Conservation (phyloP, 768 basidiomycete species). For the Lactarius indigo region DNA sequence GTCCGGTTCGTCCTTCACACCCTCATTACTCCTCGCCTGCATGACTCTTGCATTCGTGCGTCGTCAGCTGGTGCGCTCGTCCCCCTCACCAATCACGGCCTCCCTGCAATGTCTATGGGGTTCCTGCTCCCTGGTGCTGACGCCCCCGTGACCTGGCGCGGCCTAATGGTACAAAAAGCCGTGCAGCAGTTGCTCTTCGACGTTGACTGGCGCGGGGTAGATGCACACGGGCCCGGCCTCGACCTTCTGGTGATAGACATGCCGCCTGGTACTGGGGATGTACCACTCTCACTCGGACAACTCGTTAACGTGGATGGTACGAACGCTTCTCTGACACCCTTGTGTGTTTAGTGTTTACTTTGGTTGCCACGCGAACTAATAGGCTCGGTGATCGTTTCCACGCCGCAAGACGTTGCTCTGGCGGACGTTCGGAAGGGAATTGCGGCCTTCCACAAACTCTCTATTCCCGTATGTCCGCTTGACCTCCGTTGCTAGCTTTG, state of each 20-base stretch:
- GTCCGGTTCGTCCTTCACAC: conserved; percentile 43
- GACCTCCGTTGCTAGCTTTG: not conserved
- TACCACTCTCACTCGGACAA: conserved; percentile 88
- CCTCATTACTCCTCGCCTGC: not conserved
- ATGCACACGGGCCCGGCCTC: conserved; percentile 45
- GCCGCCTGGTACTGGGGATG: conserved; percentile 97
- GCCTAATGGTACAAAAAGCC: conserved; percentile 97
- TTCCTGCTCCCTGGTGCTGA: conserved; percentile 80
- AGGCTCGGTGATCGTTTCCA: conserved; percentile 94
- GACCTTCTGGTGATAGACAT: conserved; percentile 92
- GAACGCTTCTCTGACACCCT: conserved; percentile 23
- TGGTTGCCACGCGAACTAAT: not conserved
- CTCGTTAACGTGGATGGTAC: conserved; percentile 78
- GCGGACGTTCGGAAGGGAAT: conserved; percentile 92
- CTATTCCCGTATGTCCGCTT: conserved; percentile 65
- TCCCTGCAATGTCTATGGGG: conserved; percentile 97
- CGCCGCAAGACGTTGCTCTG: conserved; percentile 91
- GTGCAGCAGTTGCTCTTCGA: conserved; percentile 95
- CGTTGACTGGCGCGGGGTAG: conserved; percentile 72
- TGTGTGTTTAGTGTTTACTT: not conserved
- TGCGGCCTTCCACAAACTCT: conserved; percentile 85
- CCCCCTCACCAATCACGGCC: conserved; percentile 82
- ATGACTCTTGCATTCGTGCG: not conserved
- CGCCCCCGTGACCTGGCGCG: conserved; percentile 89
- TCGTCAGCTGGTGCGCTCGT: conserved; percentile 63